Conservation (phyloP, 257 asterid genomes). For the Solanum appendiculatum region DNA sequence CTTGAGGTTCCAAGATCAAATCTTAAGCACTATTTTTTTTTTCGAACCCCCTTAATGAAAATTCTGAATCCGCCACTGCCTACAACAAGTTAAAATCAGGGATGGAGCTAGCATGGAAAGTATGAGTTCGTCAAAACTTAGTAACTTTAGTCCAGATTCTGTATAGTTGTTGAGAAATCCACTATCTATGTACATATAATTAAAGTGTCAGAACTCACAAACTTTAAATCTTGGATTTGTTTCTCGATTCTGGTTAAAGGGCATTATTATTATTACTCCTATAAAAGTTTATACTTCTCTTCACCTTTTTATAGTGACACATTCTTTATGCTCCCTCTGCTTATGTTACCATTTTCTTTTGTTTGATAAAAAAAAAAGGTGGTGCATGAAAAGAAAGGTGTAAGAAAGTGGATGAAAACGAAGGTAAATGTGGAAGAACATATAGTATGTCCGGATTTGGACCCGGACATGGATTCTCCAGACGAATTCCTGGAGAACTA, state of each 20-base stretch:
- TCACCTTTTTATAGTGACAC: not conserved
- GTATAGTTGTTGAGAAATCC: not conserved
- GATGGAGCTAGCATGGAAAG: not conserved
- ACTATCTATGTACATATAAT: not conserved
- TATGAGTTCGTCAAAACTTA: not conserved
- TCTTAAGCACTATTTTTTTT: too few species aligned
- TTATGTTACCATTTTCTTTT: not conserved
- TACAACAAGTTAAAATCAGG: not conserved
- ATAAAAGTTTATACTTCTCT: not conserved
- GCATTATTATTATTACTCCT: not conserved
- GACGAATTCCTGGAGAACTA: conserved; percentile 22
- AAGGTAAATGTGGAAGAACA: conserved; percentile 22
- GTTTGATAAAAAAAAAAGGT: not conserved
- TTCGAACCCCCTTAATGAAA: too few species aligned
- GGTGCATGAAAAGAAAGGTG: not conserved
- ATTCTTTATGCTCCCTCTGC: not conserved
- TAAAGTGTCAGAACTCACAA: not conserved
- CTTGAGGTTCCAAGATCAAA: too few species aligned
- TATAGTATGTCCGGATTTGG: conserved; percentile 14
- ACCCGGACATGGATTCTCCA: conserved; percentile 16
- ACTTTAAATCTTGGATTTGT: not conserved
- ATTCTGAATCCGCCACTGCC: too few species aligned
- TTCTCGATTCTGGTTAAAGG: not conserved
- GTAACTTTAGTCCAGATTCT: not conserved
- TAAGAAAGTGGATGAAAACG: conserved; percentile 19